These are phyloP conservation scores for Vaccinium myrtillus DNA, from an alignment of 148 eudicot species.

Conservation along the genomic window DNA sequence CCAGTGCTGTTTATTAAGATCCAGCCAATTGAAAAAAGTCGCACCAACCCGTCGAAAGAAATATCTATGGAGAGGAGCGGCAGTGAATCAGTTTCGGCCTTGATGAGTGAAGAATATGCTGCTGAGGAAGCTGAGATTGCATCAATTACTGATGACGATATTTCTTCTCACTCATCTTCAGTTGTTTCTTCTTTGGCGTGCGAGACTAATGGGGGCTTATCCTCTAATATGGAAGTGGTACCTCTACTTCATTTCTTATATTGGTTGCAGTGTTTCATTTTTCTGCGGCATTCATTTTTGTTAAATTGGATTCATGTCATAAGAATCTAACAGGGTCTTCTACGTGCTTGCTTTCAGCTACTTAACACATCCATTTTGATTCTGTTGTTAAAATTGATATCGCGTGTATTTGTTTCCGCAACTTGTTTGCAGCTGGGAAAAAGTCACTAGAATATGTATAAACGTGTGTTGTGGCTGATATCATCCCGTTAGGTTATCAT, in stretches of 20 bases:
- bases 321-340: background rate
- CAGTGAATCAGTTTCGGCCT: slow-evolving; percentile 61
- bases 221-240: slow-evolving; percentile 52
- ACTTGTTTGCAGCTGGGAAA: background rate
- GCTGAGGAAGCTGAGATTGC: slow-evolving; percentile 87
- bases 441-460: background rate
- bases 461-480: background rate
- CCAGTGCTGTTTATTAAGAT: slow-evolving; percentile 68
- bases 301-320: background rate
- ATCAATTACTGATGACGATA: slow-evolving; percentile 72
- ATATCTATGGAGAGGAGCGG: slow-evolving; percentile 56
- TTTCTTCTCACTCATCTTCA: slow-evolving; percentile 74
- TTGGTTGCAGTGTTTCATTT: background rate
- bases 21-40: slow-evolving; percentile 56
- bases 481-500: background rate
- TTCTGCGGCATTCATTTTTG: background rate
- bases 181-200: slow-evolving; percentile 41
- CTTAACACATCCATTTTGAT: background rate
- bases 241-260: background rate
- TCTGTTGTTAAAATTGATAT: background rate
- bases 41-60: slow-evolving; percentile 44
- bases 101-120: slow-evolving; percentile 77
- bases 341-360: background rate
- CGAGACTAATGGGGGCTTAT: slow-evolving; percentile 44
- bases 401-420: background rate